phyloP scores from a whole-genome alignment of 768 basidiomycete species.

The Phaeotremella skinneri region DNA sequence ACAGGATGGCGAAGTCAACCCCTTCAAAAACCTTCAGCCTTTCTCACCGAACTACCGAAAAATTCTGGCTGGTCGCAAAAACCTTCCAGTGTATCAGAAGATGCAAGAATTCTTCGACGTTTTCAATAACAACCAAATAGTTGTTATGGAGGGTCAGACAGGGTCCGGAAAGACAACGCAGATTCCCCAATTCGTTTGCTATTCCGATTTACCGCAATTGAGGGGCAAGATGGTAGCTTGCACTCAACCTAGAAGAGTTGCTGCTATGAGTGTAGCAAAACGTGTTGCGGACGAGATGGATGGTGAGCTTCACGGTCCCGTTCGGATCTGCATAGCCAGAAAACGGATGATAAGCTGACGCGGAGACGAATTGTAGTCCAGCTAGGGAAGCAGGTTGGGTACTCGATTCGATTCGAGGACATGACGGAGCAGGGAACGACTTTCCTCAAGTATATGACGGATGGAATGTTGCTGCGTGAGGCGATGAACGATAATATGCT shows the following conservation, averaged over 20 bases:
- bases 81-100: slow-evolving; percentile 84
- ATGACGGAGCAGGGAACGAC: slow-evolving; percentile 86
- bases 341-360: no score
- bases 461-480: slow-evolving; percentile 96
- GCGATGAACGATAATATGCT: slow-evolving; percentile 95
- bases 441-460: slow-evolving; percentile 99
- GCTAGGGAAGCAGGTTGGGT: slow-evolving; percentile 92
- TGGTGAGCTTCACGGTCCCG: slow-evolving; percentile 57
- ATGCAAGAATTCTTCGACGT: slow-evolving; percentile 91
- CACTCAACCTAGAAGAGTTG: slow-evolving; percentile 93
- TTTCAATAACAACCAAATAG: slow-evolving; percentile 76
- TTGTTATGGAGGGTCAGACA: slow-evolving; percentile 72
- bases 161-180: slow-evolving; percentile 96
- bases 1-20: slow-evolving; percentile 78
- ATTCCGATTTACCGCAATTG: slow-evolving; percentile 85
- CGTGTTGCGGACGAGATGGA: slow-evolving; percentile 99
- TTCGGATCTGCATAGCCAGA: not conserved
- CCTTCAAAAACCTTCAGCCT: slow-evolving; percentile 74
- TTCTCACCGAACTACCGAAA: slow-evolving; percentile 77
- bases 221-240: slow-evolving; percentile 90
- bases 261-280: slow-evolving; percentile 96
- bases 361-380: slow-evolving; percentile 64
- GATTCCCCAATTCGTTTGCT: slow-evolving; percentile 95
- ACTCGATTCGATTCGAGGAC: slow-evolving; percentile 98
- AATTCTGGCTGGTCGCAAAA: slow-evolving; percentile 78